phyloP scores from a whole-genome alignment of 371 early-diverging fungal genomes.

The Saksenaea oblongispora region DNA sequence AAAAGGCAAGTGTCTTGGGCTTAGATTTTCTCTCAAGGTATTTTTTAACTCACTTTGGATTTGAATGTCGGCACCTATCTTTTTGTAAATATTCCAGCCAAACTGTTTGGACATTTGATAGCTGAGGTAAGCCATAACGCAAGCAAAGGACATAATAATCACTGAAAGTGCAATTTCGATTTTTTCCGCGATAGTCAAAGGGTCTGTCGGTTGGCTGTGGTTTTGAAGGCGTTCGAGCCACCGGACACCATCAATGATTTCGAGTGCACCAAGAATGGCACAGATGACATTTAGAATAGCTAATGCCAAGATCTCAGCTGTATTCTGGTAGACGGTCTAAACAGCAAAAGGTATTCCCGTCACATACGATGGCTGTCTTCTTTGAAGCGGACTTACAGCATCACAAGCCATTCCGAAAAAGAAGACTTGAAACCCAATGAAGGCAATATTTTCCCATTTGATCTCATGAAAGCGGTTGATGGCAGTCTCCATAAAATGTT shows the following conservation, averaged over 20 bases:
- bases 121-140: conserved; percentile 31
- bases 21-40: background rate
- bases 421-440: conserved; percentile 42
- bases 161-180: conserved; percentile 30
- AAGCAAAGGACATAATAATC: conserved; percentile 30
- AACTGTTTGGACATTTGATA: conserved; percentile 38
- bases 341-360: background rate
- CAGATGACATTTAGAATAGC: conserved; percentile 34
- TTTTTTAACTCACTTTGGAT: conserved; percentile 62
- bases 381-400: conserved; percentile 36
- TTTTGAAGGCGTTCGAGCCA: conserved; percentile 23
- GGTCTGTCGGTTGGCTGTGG: conserved; percentile 6
- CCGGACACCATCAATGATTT: conserved; percentile 32
- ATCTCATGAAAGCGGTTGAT: conserved; percentile 34
- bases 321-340: conserved; percentile 14
- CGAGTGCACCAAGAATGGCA: conserved; percentile 35
- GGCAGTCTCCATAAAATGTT: conserved; percentile 15
- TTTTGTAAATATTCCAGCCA: conserved; percentile 90
- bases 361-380: background rate
- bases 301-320: conserved; percentile 29
- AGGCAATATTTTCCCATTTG: conserved; percentile 47
- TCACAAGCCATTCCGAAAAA: conserved; percentile 47
- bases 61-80: conserved; percentile 85
- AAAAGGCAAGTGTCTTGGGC: background rate
- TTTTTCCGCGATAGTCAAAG: conserved; percentile 28